These are phyloP conservation scores for Pichia nakasei DNA, from an alignment of 805 yeast genomes.

Conservation along the genomic window DNA sequence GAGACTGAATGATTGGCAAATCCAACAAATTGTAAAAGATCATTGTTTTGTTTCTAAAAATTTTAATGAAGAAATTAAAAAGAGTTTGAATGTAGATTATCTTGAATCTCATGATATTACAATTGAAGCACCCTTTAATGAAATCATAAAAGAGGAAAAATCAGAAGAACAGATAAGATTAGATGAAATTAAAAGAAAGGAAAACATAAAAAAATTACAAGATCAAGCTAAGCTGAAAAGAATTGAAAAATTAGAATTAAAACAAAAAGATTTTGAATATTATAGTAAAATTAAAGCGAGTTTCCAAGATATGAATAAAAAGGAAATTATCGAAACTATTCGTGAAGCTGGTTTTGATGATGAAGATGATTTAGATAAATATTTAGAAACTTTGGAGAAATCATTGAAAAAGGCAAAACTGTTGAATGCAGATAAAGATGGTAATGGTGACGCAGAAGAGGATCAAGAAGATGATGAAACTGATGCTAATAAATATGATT, in stretches of 20 bases:
- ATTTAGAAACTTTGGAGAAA: slow-evolving; percentile 54
- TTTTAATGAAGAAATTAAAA: slow-evolving; percentile 54
- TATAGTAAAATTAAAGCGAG: slow-evolving; percentile 50
- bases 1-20: slow-evolving; percentile 53
- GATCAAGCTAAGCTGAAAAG: slow-evolving; percentile 87
- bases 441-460: too few relatives aligned
- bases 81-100: slow-evolving; percentile 49
- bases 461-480: slow-evolving; percentile 31
- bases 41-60: slow-evolving; percentile 69
- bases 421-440: slow-evolving; percentile 37
- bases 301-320: slow-evolving; percentile 40
- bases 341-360: slow-evolving; percentile 73
- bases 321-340: slow-evolving; percentile 45
- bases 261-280: slow-evolving; percentile 72
- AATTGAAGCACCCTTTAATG: slow-evolving; percentile 74
- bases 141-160: slow-evolving; percentile 58
- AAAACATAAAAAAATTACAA: slow-evolving; percentile 81
- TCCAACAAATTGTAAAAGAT: slow-evolving; percentile 59
- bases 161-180: slow-evolving; percentile 72
- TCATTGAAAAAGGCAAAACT: slow-evolving; percentile 56
- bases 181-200: slow-evolving; percentile 73
- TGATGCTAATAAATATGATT: slow-evolving; percentile 41
- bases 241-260: slow-evolving; percentile 67
- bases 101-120: slow-evolving; percentile 66
- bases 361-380: slow-evolving; percentile 60